These are phyloP conservation scores for Tieghemostelium lacteum DNA, from an alignment of 78 protist species.

Conservation along the genomic window DNA sequence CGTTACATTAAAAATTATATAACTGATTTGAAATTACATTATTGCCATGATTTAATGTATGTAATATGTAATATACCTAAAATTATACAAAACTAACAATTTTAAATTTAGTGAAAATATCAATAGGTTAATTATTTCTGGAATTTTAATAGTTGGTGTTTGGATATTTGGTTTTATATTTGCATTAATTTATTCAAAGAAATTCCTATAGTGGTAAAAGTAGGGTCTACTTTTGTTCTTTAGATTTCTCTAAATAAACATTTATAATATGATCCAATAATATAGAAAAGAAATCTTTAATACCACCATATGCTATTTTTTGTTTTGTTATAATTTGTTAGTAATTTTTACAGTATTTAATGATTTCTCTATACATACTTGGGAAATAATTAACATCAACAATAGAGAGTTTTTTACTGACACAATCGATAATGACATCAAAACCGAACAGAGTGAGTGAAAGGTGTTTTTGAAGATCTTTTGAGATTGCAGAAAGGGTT, in stretches of 20 bases:
- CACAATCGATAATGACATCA: conserved; percentile 54
- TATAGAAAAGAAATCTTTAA: conserved; percentile 53
- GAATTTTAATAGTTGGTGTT: conserved; percentile 27
- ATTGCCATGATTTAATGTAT: conserved; percentile 29
- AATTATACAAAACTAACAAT: background rate
- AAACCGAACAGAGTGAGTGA: conserved; percentile 70
- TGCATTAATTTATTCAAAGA: conserved; percentile 31
- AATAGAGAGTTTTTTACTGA: conserved; percentile 28
- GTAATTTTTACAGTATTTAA: background rate
- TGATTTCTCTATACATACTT: conserved; percentile 5
- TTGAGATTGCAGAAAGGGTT: conserved; percentile 5
- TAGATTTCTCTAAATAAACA: conserved; percentile 18
- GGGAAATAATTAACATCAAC: conserved; percentile 81
- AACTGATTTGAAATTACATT: background rate
- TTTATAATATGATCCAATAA: conserved; percentile 40
- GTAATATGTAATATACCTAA: too few relatives aligned
- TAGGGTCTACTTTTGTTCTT: too few relatives aligned
- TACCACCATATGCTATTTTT: conserved; percentile 61
- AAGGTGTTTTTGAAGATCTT: conserved; percentile 39
- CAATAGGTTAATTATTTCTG: conserved; percentile 38
- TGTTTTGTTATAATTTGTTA: background rate
- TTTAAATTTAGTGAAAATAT: background rate
- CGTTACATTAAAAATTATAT: conserved; percentile 28
- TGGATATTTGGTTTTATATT: conserved; percentile 68
- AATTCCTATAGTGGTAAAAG: too few relatives aligned